A percentile compares a stretch with the other conserved stretches of the same genome.
These are phyloP conservation scores for Acephala macrosclerotiorum DNA, from an alignment of 2,329 filamentous ascomycete species.

Conservation along the genomic window DNA sequence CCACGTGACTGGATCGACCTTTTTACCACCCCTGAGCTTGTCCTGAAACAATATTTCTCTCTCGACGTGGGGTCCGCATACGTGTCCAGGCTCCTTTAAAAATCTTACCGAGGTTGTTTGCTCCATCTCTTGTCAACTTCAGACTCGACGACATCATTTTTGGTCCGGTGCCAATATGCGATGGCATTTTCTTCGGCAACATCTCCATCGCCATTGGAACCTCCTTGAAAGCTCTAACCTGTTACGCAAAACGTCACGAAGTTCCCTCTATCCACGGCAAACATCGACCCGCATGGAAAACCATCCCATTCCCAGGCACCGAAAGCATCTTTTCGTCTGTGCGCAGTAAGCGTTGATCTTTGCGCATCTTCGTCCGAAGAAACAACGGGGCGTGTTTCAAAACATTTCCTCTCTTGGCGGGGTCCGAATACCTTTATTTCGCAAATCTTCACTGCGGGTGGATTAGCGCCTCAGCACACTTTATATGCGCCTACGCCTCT, in stretches of 20 bases:
- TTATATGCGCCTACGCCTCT: slow-evolving; percentile 3
- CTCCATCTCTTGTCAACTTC: neutral
- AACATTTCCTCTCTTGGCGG: slow-evolving; percentile 4
- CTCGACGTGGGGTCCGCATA: too few relatives aligned
- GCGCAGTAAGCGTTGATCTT: neutral
- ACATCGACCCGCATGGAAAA: neutral
- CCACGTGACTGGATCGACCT: neutral
- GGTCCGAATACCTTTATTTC: slow-evolving; percentile 2
- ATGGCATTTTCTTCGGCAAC: neutral
- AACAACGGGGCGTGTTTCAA: slow-evolving; percentile 18
- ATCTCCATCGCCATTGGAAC: neutral
- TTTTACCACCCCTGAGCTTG: neutral
- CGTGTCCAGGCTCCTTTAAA: neutral
- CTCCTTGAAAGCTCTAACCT: neutral
- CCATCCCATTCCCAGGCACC: neutral
- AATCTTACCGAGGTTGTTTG: neutral
- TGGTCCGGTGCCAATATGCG: neutral
- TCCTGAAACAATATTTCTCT: neutral
- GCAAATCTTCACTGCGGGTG: slow-evolving; percentile 4
- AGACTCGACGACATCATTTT: neutral
- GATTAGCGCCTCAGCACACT: slow-evolving; percentile 9
- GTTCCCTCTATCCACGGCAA: neutral
- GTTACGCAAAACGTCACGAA: neutral
- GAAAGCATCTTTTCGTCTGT: neutral
- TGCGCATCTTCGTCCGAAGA: slow-evolving; percentile 7